These are phyloP conservation scores for Grigorovia transvaalensis DNA, from an alignment of 805 yeast species.

Conservation along the genomic window DNA sequence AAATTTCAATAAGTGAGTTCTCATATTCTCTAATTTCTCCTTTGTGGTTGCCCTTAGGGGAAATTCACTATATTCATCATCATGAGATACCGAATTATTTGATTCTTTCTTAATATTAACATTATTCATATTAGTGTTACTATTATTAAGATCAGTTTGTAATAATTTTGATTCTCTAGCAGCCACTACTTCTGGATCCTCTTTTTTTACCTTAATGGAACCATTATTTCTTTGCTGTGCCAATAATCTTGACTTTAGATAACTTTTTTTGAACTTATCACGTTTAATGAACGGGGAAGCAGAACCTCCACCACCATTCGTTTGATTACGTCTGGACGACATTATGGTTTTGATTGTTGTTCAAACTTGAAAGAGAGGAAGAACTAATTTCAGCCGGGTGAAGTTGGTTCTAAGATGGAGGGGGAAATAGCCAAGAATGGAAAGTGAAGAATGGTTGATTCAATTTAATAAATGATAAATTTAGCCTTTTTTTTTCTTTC, in stretches of 20 bases:
- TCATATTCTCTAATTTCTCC: conserved; percentile 59
- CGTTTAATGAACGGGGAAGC: conserved; percentile 30
- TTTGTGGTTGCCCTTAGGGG: conserved; percentile 59
- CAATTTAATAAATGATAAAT: no score
- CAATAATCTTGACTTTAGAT: conserved; percentile 18
- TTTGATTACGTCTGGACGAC: conserved; percentile 6
- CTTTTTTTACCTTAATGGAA: conserved; percentile 19
- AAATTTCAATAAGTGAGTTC: conserved; percentile 75
- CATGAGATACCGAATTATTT: not conserved
- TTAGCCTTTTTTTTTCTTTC: not conserved
- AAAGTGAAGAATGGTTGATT: not conserved
- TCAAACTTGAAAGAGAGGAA: not conserved
- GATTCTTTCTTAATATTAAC: conserved; percentile 8
- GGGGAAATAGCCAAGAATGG: no score
- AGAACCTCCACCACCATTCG: conserved; percentile 9
- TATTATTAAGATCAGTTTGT: not conserved
- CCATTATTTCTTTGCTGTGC: conserved; percentile 4
- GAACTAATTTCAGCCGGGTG: no score
- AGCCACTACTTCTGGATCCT: conserved; percentile 24
- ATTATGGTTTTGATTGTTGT: not conserved
- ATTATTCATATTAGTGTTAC: conserved; percentile 4
- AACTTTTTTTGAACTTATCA: conserved; percentile 28
- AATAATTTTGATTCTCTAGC: conserved; percentile 19
- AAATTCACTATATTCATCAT: conserved; percentile 29
- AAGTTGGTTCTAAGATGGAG: no score